Evolutionary conservation across 2,329 filamentous ascomycete genomes (phyloP).

Genomic region (Curvularia eragrostidis): DNA sequence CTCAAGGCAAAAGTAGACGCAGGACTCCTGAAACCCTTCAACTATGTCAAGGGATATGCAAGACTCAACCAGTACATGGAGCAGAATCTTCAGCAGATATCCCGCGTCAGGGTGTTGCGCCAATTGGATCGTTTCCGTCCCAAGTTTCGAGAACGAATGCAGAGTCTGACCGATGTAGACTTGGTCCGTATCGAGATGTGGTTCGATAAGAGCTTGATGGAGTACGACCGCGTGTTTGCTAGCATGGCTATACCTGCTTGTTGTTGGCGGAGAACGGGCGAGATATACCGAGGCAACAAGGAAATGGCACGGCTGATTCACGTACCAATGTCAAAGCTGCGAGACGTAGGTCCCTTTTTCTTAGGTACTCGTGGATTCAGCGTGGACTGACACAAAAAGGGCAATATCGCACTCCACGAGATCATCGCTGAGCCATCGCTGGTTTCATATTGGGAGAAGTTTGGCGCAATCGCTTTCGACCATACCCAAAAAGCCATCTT

Average conservation of each 20-base stretch:
- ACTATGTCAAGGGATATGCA: conserved; percentile 96
- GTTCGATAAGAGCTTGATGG: conserved; percentile 96
- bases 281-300: conserved; percentile 97
- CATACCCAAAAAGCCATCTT: conserved; percentile 91
- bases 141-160: conserved; percentile 94
- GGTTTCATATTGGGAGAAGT: conserved; percentile 99
- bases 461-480: conserved; percentile 97
- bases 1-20: conserved; percentile 96
- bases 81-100: conserved; percentile 78
- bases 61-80: conserved; percentile 91
- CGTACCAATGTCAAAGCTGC: conserved; percentile 85
- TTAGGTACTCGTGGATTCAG: background rate
- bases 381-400: conserved; percentile 61
- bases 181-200: conserved; percentile 97
- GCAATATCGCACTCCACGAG: conserved; percentile 92
- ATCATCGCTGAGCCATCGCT: conserved; percentile 94
- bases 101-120: conserved; percentile 88
- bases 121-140: conserved; percentile 93
- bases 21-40: conserved; percentile 93
- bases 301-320: conserved; percentile 98
- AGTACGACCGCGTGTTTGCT: conserved; percentile 97
- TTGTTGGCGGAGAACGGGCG: conserved; percentile 94
- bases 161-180: conserved; percentile 90
- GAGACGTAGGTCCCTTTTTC: conserved; percentile 72
- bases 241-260: conserved; percentile 99